These are phyloP conservation scores for Austroboletus novae-zelandiae DNA, from an alignment of 1,284 basidiomycete species.

Conservation along the genomic window DNA sequence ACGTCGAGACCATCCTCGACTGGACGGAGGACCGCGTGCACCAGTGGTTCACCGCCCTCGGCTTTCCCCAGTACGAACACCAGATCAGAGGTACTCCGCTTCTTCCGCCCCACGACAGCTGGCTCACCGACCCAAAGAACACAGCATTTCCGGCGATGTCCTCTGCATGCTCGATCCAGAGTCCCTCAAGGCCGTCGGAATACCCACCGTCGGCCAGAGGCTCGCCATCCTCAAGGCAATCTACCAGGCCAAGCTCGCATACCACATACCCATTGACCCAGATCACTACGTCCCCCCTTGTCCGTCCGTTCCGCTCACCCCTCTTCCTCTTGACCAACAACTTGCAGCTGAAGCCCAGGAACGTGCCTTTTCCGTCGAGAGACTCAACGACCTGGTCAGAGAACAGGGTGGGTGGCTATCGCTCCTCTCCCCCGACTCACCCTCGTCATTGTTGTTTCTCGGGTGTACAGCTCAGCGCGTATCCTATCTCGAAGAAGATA, in stretches of 20 bases:
- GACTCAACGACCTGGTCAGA: conserved; percentile 65
- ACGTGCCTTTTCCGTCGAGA: conserved; percentile 59
- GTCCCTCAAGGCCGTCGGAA: conserved; percentile 79
- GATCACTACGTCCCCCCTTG: conserved; percentile 91
- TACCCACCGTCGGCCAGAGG: conserved; percentile 83
- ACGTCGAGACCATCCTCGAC: conserved; percentile 55
- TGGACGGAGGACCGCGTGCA: conserved; percentile 87
- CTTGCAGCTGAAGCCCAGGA: conserved; percentile 65
- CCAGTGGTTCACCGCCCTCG: conserved; percentile 68
- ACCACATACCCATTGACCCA: conserved; percentile 80
- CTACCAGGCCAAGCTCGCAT: conserved; percentile 81
- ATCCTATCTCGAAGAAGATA: conserved; percentile 71
- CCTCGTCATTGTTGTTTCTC: conserved; percentile 2
- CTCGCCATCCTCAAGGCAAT: conserved; percentile 86
- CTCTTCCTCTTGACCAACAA: conserved; percentile 10
- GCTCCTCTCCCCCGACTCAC: conserved; percentile 2
- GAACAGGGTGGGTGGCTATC: conserved; percentile 63
- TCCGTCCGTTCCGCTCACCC: conserved; percentile 37
- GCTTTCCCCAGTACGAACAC: conserved; percentile 78
- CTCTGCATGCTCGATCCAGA: conserved; percentile 81
- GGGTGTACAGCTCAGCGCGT: conserved; percentile 61
- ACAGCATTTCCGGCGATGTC: conserved; percentile 87
- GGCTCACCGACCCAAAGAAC: conserved; percentile 50
- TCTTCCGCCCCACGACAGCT: conserved; percentile 4
- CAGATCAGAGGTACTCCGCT: conserved; percentile 56